Evolutionary conservation across 306 rosid species (phyloP).

Genomic region (Crotalaria pallida): DNA sequence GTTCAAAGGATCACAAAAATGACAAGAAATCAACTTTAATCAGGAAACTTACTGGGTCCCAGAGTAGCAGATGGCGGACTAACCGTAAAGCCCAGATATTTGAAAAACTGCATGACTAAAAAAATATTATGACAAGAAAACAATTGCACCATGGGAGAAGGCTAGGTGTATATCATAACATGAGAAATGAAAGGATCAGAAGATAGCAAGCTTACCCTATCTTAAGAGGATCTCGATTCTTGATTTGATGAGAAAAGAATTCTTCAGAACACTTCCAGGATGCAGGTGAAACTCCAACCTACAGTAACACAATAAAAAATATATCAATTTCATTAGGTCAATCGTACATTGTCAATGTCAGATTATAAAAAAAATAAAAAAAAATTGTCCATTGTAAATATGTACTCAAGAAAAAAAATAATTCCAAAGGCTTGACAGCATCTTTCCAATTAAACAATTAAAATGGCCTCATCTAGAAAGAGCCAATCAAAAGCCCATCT

Average conservation of each 20-base stretch:
- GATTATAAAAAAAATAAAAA: too few species aligned
- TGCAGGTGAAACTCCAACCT: conserved; percentile 81
- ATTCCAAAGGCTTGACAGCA: too few species aligned
- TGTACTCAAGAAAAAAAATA: neutral
- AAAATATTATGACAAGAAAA: conserved; percentile 19
- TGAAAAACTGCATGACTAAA: conserved; percentile 55
- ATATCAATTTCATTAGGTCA: neutral
- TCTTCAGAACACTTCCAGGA: conserved; percentile 98
- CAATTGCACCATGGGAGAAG: conserved; percentile 1
- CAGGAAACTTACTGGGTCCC: conserved; percentile 80
- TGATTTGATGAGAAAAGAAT: conserved; percentile 71
- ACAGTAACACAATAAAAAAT: conserved; percentile 13
- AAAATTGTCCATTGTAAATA: too few species aligned
- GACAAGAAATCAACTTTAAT: conserved; percentile 3
- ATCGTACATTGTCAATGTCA: too few species aligned
- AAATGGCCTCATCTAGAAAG: neutral
- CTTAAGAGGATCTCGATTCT: conserved; percentile 86
- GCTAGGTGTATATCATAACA: neutral
- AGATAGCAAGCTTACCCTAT: conserved; percentile 54
- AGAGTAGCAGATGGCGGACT: conserved; percentile 69
- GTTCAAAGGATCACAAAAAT: neutral
- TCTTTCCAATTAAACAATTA: conserved; percentile 2
- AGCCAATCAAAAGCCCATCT: neutral
- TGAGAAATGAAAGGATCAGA: neutral
- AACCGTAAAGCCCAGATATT: conserved; percentile 74